Conservation (phyloP, 768 basidiomycete genomes). For the Tylopilus sp. region DNA sequence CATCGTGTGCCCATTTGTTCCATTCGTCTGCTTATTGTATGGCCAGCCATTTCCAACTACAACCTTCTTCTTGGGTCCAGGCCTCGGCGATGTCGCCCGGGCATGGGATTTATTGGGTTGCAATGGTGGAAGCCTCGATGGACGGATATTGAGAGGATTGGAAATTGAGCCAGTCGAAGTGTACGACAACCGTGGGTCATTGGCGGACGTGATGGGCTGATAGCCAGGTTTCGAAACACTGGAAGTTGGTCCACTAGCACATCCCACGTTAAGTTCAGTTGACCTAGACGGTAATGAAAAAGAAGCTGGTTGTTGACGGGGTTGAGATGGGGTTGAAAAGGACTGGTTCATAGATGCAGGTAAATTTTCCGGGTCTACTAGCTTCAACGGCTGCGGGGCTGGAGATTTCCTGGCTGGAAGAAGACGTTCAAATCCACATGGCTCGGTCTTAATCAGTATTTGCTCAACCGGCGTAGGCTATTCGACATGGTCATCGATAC, state of each 20-base stretch:
- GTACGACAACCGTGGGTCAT: conserved; percentile 32
- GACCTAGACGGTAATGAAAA: conserved; percentile 18
- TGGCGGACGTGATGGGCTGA: conserved; percentile 27
- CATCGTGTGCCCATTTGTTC: conserved; percentile 26
- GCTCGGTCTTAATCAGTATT: conserved; percentile 19
- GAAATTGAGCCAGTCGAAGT: conserved; percentile 41
- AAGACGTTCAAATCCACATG: conserved; percentile 7
- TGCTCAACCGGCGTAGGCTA: conserved; percentile 18
- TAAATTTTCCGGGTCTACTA: conserved; percentile 11
- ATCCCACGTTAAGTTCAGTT: conserved; percentile 9
- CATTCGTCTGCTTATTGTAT: conserved; percentile 28
- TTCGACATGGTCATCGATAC: conserved; percentile 1
- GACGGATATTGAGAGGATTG: conserved; percentile 55
- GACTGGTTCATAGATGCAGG: conserved; percentile 7
- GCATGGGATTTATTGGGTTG: conserved; percentile 5
- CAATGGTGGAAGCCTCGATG: conserved; percentile 34
- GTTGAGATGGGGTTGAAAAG: conserved; percentile 12
- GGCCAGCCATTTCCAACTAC: conserved; percentile 52
- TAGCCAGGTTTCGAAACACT: conserved; percentile 21
- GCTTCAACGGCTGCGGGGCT: conserved; percentile 6
- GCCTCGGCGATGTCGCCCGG: conserved; percentile 13
- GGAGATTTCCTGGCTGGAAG: conserved; percentile 15
- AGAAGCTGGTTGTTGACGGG: conserved; percentile 6
- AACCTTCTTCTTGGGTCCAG: conserved; percentile 20
- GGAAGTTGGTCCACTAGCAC: conserved; percentile 17